These are phyloP conservation scores for Sarocladium strictum DNA, from an alignment of 2,329 filamentous ascomycete genomes.

Conservation along the genomic window DNA sequence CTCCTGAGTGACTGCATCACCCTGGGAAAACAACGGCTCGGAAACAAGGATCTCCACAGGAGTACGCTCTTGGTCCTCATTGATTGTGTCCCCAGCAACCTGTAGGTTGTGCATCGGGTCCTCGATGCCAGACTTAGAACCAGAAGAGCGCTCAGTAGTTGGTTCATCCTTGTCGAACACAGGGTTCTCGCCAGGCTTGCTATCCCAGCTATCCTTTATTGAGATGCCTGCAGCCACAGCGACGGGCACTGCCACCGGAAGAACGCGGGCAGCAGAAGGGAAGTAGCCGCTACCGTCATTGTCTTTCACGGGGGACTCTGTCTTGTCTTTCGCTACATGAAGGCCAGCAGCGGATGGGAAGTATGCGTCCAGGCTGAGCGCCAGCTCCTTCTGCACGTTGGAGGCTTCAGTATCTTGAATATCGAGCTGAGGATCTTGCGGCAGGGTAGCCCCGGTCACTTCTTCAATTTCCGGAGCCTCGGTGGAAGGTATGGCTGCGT, in stretches of 20 bases:
- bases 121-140: no score
- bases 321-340: neutral
- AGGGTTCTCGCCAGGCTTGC: neutral
- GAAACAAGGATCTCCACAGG: conserved; percentile 19
- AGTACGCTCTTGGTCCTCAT: neutral
- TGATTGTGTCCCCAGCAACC: neutral
- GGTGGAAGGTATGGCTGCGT: neutral
- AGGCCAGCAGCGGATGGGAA: conserved; percentile 7
- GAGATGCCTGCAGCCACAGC: neutral
- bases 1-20: neutral
- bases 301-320: neutral
- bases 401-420: neutral
- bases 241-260: conserved; percentile 13
- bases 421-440: neutral
- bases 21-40: conserved; percentile 27
- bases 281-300: conserved; percentile 14
- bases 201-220: neutral
- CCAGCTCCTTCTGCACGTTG: neutral
- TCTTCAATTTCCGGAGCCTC: neutral
- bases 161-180: neutral
- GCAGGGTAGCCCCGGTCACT: no score
- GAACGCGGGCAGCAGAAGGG: conserved; percentile 16
- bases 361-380: neutral
- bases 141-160: no score
- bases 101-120: neutral